Percentiles rank a stretch among this genome's conserved stretches.
These are phyloP conservation scores for Ceratorhiza oryzae-sativae DNA, from an alignment of 1,284 basidiomycete species.

Conservation along the genomic window DNA sequence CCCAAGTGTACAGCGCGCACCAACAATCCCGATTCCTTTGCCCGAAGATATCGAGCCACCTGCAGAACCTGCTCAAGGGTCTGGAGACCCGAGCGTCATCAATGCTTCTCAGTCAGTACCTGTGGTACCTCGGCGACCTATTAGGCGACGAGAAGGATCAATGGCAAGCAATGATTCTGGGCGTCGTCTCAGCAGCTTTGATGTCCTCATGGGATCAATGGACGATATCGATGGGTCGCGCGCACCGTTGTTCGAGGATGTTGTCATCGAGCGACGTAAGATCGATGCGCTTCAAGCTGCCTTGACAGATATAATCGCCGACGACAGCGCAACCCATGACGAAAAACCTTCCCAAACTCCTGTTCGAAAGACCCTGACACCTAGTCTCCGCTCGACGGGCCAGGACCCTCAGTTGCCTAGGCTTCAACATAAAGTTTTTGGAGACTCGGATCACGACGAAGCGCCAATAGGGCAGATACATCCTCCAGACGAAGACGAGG, in stretches of 20 bases:
- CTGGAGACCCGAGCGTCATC: slow-evolving; percentile 8
- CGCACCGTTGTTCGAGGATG: slow-evolving; percentile 78
- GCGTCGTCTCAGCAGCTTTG: slow-evolving; percentile 62
- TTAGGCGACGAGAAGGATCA: slow-evolving; percentile 20
- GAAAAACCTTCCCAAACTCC: neutral
- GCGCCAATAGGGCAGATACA: slow-evolving; percentile 45
- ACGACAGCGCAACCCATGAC: slow-evolving; percentile 58
- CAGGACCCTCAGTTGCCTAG: slow-evolving; percentile 2
- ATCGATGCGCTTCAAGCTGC: slow-evolving; percentile 96
- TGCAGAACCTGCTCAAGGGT: neutral
- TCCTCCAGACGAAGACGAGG: slow-evolving; percentile 39
- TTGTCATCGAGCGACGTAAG: slow-evolving; percentile 64
- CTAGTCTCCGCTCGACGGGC: neutral
- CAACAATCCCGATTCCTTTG: neutral
- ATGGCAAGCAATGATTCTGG: slow-evolving; percentile 27
- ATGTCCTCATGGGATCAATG: slow-evolving; percentile 69
- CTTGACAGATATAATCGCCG: slow-evolving; percentile 90
- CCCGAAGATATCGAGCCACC: slow-evolving; percentile 22
- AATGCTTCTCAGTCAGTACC: slow-evolving; percentile 32
- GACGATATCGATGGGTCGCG: slow-evolving; percentile 63
- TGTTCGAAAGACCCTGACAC: neutral
- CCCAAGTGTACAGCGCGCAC: slow-evolving; percentile 31
- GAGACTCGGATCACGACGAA: slow-evolving; percentile 54
- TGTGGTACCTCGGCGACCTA: slow-evolving; percentile 24
- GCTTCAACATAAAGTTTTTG: slow-evolving; percentile 39